Percentiles rank a stretch among this genome's conserved stretches.
phyloP scores from a whole-genome alignment of 2,329 filamentous ascomycete genomes.

The Coleophoma crateriformis region DNA sequence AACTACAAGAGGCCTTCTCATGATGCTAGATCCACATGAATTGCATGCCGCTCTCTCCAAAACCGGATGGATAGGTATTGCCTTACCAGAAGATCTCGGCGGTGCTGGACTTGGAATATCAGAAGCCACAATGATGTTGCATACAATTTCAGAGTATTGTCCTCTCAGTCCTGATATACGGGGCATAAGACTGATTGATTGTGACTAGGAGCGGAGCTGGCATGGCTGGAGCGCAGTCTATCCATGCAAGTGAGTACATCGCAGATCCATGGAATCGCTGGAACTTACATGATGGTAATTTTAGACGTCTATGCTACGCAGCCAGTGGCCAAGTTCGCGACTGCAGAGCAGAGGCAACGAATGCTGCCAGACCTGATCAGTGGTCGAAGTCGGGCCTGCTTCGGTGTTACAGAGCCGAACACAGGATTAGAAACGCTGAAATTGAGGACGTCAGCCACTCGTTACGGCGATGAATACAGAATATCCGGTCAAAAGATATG shows the following conservation, averaged over 20 bases:
- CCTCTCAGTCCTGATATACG: too few relatives aligned
- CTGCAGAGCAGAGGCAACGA: constrained; percentile 52
- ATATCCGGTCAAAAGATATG: constrained; percentile 81
- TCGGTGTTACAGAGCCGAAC: constrained; percentile 81
- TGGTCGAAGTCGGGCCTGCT: constrained; percentile 68
- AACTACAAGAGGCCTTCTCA: too few relatives aligned
- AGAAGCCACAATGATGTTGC: constrained; percentile 83
- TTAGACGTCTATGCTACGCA: constrained; percentile 68
- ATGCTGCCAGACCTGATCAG: constrained; percentile 68
- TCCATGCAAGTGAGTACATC: constrained; percentile 43
- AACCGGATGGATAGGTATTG: constrained; percentile 78
- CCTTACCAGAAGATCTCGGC: constrained; percentile 67
- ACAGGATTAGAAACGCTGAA: constrained; percentile 74
- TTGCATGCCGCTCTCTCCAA: constrained; percentile 70
- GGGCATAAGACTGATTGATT: too few relatives aligned
- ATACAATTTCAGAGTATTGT: constrained; percentile 61
- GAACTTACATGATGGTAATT: background rate
- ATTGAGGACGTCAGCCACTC: constrained; percentile 58
- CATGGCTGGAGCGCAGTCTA: constrained; percentile 63
- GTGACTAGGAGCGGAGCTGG: constrained; percentile 56
- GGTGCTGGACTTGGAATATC: constrained; percentile 73
- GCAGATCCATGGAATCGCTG: background rate
- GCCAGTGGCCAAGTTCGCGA: constrained; percentile 67
- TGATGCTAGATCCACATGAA: constrained; percentile 52
- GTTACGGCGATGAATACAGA: constrained; percentile 55